Evolutionary conservation across 495 filamentous ascomycete species (phyloP).

Genomic region (Collariella sp.): DNA sequence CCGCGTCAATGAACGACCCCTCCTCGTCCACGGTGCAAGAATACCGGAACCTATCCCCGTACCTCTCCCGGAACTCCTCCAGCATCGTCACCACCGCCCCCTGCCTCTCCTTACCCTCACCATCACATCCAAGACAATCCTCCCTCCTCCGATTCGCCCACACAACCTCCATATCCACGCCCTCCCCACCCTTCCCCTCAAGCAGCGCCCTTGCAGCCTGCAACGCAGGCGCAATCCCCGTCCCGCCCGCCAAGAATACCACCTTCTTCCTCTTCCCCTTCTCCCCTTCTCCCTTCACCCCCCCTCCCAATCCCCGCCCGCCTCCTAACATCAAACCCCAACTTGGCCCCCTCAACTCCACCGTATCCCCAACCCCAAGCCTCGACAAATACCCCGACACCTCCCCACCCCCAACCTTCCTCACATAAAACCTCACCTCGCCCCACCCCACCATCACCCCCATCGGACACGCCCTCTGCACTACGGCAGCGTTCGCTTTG

Average conservation of each 20-base stretch:
- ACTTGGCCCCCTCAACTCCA: constrained; percentile 73
- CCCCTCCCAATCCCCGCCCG: constrained; percentile 27
- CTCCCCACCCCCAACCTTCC: constrained; percentile 38
- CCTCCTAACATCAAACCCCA: constrained; percentile 55
- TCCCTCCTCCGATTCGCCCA: constrained; percentile 39
- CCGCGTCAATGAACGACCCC: constrained; percentile 45
- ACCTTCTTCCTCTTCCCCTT: constrained; percentile 29
- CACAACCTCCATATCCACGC: constrained; percentile 41
- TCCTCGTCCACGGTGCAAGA: constrained; percentile 78
- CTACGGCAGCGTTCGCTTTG: neutral
- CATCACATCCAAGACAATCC: constrained; percentile 16
- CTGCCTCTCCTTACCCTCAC: neutral
- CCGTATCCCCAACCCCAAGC: constrained; percentile 48
- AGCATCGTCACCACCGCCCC: constrained; percentile 50
- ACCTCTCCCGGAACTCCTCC: constrained; percentile 46
- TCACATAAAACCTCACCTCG: constrained; percentile 42
- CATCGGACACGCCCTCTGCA: constrained; percentile 55
- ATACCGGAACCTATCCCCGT: constrained; percentile 49
- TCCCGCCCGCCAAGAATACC: constrained; percentile 85
- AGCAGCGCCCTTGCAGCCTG: constrained; percentile 62
- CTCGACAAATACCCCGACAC: constrained; percentile 60
- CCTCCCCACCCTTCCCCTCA: constrained; percentile 3
- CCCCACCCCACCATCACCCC: constrained; percentile 56
- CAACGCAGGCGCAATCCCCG: constrained; percentile 84
- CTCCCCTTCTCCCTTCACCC: neutral